phyloP scores from a whole-genome alignment of 306 rosid genomes.

The Fragaria iinumae region DNA sequence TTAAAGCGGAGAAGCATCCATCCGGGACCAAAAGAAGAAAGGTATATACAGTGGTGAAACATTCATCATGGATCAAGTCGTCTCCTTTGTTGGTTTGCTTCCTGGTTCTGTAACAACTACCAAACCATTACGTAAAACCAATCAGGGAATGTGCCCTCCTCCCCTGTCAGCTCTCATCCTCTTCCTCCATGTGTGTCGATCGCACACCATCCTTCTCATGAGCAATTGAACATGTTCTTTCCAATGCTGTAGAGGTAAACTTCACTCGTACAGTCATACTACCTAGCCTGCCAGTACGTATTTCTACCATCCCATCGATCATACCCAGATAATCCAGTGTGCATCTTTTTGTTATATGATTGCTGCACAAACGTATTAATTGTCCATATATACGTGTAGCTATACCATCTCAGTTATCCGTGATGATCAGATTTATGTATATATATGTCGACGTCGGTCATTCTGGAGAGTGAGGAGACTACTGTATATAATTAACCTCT shows the following conservation, averaged over 20 bases:
- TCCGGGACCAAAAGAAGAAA: not conserved
- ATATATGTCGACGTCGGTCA: too few species aligned
- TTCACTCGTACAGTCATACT: not conserved
- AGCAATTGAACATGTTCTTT: not conserved
- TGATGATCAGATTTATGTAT: too few species aligned
- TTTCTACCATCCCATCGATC: not conserved
- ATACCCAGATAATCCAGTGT: not conserved
- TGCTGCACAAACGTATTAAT: not conserved
- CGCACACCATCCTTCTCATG: not conserved
- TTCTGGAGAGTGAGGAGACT: not conserved
- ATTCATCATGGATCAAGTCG: slow-evolving; percentile 10
- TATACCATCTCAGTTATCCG: not conserved
- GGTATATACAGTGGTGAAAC: not conserved
- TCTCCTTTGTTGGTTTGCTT: slow-evolving; percentile 33
- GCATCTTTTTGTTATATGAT: not conserved
- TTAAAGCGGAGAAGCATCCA: not conserved
- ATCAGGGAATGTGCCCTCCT: slow-evolving; percentile 37
- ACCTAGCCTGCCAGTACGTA: not conserved
- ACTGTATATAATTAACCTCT: too few species aligned
- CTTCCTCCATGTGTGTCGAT: slow-evolving; percentile 1
- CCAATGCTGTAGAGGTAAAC: not conserved
- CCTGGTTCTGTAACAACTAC: not conserved
- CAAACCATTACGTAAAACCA: slow-evolving; percentile 20
- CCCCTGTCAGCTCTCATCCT: slow-evolving; percentile 27
- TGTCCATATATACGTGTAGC: too few species aligned